These are phyloP conservation scores for Tetrahymena elliotti DNA, from an alignment of 73 alveolate genomes.

Conservation along the genomic window DNA sequence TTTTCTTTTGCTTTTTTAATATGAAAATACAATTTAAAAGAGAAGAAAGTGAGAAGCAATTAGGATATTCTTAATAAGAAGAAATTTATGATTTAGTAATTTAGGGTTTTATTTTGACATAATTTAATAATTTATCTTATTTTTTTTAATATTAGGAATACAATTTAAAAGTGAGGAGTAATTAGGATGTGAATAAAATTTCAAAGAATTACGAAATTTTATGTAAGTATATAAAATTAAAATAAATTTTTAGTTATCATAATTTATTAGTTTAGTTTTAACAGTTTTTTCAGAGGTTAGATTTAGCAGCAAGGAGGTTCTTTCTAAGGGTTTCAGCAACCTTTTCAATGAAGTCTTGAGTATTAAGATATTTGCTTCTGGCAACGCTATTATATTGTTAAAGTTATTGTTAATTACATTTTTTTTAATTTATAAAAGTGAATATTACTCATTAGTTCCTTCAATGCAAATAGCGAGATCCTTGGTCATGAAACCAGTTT, in stretches of 20 bases:
- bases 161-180: neutral
- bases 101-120: too few relatives aligned
- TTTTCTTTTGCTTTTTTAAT: too few relatives aligned
- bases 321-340: constrained; percentile 16
- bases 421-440: neutral
- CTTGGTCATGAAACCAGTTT: constrained; percentile 66
- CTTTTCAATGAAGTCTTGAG: constrained; percentile 18
- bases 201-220: neutral
- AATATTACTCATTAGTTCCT: constrained; percentile 25
- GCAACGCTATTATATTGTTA: constrained; percentile 1
- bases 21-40: too few relatives aligned
- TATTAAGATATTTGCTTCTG: constrained; percentile 28
- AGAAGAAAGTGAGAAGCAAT: too few relatives aligned
- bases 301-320: constrained; percentile 9
- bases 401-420: neutral
- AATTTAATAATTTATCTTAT: too few relatives aligned
- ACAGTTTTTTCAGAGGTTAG: neutral
- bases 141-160: too few relatives aligned
- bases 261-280: neutral
- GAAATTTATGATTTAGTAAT: too few relatives aligned
- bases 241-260: neutral
- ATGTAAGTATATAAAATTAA: neutral
- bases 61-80: too few relatives aligned
- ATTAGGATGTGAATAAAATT: neutral
- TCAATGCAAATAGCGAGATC: constrained; percentile 66